Conservation (phyloP, 176 grass and related monocot genomes). For the Lolium rigidum region DNA sequence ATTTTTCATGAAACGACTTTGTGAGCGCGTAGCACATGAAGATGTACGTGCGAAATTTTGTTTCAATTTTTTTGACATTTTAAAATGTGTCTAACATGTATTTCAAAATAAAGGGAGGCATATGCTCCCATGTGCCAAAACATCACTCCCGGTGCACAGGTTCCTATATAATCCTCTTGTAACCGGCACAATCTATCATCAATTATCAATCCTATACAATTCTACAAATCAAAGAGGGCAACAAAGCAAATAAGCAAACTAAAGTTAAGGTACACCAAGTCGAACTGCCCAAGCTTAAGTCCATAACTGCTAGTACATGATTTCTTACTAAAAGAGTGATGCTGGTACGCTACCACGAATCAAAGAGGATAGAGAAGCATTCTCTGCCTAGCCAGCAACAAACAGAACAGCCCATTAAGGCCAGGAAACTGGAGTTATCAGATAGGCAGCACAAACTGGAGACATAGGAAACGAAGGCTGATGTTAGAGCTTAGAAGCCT, state of each 20-base stretch:
- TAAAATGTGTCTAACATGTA: no score
- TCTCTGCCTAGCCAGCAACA: not conserved
- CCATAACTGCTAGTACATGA: not conserved
- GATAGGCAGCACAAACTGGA: not conserved
- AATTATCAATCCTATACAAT: no score
- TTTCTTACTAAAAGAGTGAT: not conserved
- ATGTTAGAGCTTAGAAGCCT: slow-evolving; percentile 24
- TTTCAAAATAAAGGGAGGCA: no score
- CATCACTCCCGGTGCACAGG: no score
- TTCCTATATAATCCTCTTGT: no score
- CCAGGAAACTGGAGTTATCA: not conserved
- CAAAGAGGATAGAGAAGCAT: not conserved
- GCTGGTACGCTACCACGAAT: not conserved
- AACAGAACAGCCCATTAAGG: not conserved
- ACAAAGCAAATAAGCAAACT: not conserved
- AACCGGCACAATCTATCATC: no score
- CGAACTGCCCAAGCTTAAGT: not conserved
- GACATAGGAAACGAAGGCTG: not conserved
- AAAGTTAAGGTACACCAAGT: not conserved
- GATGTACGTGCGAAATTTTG: no score
- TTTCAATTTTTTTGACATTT: no score
- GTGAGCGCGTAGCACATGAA: no score
- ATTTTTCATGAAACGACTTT: no score
- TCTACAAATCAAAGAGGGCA: not conserved
- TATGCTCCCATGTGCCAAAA: no score